Evolutionary conservation across 2,329 filamentous ascomycete genomes (phyloP).

Genomic region (Exophiala xenobiotica): DNA sequence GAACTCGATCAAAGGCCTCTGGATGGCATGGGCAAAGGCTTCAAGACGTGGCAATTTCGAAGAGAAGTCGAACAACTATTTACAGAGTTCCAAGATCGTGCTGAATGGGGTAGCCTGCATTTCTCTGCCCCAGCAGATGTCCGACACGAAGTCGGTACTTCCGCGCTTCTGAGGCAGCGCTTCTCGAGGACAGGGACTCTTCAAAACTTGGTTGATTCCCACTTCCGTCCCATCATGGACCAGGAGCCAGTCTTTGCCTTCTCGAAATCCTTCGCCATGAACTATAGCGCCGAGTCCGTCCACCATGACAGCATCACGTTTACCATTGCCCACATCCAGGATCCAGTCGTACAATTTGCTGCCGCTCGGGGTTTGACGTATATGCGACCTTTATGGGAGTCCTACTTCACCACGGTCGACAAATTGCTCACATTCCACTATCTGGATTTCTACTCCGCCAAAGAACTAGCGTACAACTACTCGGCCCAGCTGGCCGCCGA

Average conservation of each 20-base stretch:
- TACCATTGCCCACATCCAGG: constrained; percentile 73
- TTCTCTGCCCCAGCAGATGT: constrained; percentile 70
- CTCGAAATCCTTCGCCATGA: constrained; percentile 61
- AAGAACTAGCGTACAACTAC: constrained; percentile 67
- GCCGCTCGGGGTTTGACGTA: constrained; percentile 70
- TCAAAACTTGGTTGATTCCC: constrained; percentile 64
- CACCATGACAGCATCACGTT: constrained; percentile 58
- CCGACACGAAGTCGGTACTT: constrained; percentile 69
- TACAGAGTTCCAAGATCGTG: constrained; percentile 69
- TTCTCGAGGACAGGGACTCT: constrained; percentile 69
- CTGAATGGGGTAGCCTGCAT: constrained; percentile 80
- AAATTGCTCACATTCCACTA: constrained; percentile 75
- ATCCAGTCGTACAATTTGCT: constrained; percentile 77
- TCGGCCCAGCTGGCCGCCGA: constrained; percentile 68
- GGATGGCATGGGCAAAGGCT: constrained; percentile 38
- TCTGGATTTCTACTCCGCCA: constrained; percentile 66
- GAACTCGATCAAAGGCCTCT: constrained; percentile 52
- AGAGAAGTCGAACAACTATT: constrained; percentile 61
- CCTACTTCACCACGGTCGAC: constrained; percentile 64
- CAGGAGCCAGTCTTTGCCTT: constrained; percentile 82
- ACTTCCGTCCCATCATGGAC: constrained; percentile 70
- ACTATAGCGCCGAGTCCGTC: constrained; percentile 36
- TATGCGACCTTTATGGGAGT: constrained; percentile 78
- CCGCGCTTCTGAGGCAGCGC: constrained; percentile 61
- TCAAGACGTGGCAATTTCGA: constrained; percentile 46